These are phyloP conservation scores for Fomitopsis serialis DNA, from an alignment of 768 basidiomycete genomes.

Conservation along the genomic window DNA sequence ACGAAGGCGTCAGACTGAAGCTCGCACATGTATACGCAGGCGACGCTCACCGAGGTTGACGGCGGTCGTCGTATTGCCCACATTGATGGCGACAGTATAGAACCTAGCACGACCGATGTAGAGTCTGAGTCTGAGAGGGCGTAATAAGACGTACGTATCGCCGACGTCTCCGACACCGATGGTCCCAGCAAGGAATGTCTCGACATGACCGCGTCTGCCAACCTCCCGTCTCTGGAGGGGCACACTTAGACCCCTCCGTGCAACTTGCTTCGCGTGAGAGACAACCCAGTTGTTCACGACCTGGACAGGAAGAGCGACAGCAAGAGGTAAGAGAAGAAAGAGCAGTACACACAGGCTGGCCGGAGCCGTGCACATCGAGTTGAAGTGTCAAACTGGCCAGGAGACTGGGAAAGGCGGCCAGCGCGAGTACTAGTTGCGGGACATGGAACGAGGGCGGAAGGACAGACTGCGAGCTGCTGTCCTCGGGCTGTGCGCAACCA, in stretches of 20 bases:
- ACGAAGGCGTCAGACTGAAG: neutral
- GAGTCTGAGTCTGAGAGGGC: neutral
- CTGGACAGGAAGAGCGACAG: slow-evolving; percentile 4
- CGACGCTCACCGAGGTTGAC: slow-evolving; percentile 55
- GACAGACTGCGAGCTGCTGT: too few relatives aligned
- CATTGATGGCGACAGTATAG: slow-evolving; percentile 55
- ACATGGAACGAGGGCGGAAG: too few relatives aligned
- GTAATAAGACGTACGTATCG: slow-evolving; percentile 49
- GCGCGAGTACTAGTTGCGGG: slow-evolving; percentile 7
- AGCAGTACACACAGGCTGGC: slow-evolving; percentile 13
- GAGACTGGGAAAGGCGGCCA: slow-evolving; percentile 15
- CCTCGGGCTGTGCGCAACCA: too few relatives aligned
- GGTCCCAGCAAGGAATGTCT: slow-evolving; percentile 12
- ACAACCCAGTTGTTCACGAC: slow-evolving; percentile 3
- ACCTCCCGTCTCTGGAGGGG: neutral
- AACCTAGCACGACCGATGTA: slow-evolving; percentile 33
- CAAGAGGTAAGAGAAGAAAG: slow-evolving; percentile 8
- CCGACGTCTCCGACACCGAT: slow-evolving; percentile 58
- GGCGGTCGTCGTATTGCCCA: slow-evolving; percentile 48
- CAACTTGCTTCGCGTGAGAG: neutral
- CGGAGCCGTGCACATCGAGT: slow-evolving; percentile 10
- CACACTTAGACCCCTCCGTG: neutral
- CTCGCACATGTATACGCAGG: neutral
- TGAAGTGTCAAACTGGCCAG: slow-evolving; percentile 2
- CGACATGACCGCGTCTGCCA: neutral